Evolutionary conservation across 805 yeast species (phyloP).

Genomic region (Lachancea kluyveri): DNA sequence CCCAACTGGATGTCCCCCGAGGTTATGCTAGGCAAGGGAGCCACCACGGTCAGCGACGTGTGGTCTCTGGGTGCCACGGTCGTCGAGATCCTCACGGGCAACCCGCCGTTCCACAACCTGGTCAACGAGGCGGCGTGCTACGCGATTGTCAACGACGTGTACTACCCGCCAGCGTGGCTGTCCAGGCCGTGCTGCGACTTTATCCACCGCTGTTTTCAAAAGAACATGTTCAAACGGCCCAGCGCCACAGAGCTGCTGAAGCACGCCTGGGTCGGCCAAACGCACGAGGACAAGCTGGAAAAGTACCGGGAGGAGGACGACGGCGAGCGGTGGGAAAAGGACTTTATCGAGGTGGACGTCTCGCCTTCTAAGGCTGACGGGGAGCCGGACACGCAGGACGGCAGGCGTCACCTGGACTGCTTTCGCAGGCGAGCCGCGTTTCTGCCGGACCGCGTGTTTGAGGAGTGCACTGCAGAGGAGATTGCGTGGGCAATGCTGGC

Average conservation of each 20-base stretch:
- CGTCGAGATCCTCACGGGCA: conserved; percentile 76
- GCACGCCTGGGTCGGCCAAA: conserved; percentile 44
- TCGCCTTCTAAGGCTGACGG: conserved; percentile 11
- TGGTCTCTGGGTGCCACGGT: conserved; percentile 97
- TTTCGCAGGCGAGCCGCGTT: conserved; percentile 3
- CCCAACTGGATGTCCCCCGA: conserved; percentile 99
- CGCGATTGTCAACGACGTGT: conserved; percentile 35
- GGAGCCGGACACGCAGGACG: conserved; percentile 3
- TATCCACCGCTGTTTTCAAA: conserved; percentile 61
- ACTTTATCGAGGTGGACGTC: conserved; percentile 20
- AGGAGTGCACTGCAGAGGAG: conserved; percentile 10
- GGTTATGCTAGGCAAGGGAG: conserved; percentile 75
- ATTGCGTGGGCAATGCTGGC: conserved; percentile 13
- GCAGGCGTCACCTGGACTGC: conserved; percentile 4
- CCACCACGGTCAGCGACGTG: conserved; percentile 82
- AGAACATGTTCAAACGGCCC: conserved; percentile 63
- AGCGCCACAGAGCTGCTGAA: conserved; percentile 53
- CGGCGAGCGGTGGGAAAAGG: conserved; percentile 24
- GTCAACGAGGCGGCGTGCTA: conserved; percentile 32
- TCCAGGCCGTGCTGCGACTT: conserved; percentile 60
- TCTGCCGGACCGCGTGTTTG: conserved; percentile 9
- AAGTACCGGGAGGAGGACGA: conserved; percentile 23
- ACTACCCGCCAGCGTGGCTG: conserved; percentile 29
- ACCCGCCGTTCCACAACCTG: conserved; percentile 76
- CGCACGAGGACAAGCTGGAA: conserved; percentile 14